These are phyloP conservation scores for Colletotrichum liaoningense DNA, from an alignment of 2,329 filamentous ascomycete genomes.

Conservation along the genomic window DNA sequence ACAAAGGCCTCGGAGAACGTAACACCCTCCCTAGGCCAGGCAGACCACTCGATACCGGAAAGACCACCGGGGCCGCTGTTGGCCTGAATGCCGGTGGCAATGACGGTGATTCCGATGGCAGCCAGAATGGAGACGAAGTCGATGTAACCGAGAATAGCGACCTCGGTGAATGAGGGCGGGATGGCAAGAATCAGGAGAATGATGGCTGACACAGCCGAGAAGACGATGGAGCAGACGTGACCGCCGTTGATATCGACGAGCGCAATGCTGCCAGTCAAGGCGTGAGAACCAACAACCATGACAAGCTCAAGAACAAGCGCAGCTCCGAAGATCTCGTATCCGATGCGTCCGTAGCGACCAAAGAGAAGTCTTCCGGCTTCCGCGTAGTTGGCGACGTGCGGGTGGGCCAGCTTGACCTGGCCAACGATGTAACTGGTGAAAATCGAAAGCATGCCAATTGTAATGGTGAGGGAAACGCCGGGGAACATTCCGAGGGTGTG, in stretches of 20 bases:
- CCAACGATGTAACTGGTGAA: conserved; percentile 61
- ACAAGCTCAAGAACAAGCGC: conserved; percentile 73
- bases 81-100: conserved; percentile 47
- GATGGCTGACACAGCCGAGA: conserved; percentile 57
- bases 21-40: conserved; percentile 57
- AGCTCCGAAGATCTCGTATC: conserved; percentile 70
- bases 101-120: conserved; percentile 55
- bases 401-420: conserved; percentile 61
- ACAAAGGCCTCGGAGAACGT: conserved; percentile 68
- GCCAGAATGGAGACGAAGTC: conserved; percentile 73
- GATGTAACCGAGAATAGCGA: conserved; percentile 62
- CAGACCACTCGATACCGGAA: conserved; percentile 54
- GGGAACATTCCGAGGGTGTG: conserved; percentile 65
- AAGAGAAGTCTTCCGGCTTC: conserved; percentile 73
- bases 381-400: conserved; percentile 73
- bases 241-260: conserved; percentile 73
- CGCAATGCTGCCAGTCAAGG: conserved; percentile 76
- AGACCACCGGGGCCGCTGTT: conserved; percentile 43
- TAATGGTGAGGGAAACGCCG: conserved; percentile 55
- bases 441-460: conserved; percentile 58
- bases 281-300: conserved; percentile 79
- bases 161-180: conserved; percentile 61
- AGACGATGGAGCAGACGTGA: conserved; percentile 58
- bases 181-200: conserved; percentile 58
- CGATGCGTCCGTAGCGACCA: conserved; percentile 59